Base-by-base conservation (phyloP, 2,329 filamentous ascomycete species). In the Ophiocordyceps australis region DNA sequence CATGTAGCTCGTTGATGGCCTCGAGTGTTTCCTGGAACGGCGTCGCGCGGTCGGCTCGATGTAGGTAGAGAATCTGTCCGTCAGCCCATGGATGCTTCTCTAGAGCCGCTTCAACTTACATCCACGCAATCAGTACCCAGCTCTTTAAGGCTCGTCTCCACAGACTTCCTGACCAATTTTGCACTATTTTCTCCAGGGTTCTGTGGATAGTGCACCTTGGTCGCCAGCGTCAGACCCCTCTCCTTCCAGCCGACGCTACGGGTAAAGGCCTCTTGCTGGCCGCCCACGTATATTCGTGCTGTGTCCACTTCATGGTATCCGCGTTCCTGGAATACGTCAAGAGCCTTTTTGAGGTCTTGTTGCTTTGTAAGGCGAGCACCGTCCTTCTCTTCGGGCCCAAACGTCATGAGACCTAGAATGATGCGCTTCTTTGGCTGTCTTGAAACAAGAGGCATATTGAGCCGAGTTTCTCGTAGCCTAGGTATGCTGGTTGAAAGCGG, bases 251-350 rank as follows among this genome's bases (percentile, higher is more conserved):
- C 64, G 4, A 77, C 72, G 36, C 80, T 62, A 11, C 65, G 59
- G 5, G 81, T 85, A 49, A 74, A 91, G 9, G 65, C 75, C 49
- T 93, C 83, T 45, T 92, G 81, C 36, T 69, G 54, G 25, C 74
- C 70, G 24, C 54, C 71, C 11, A 78, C 55, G 40, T 92, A 93
- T 30, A 68, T 45, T 15, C 80, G 67, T 0, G 83, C 81, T 2
- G 83, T 93, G 45, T 93, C 83, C 20, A 92, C 53, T 43, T 93
- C 83, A 42, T 74, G 73, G 54, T 91, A 86, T 20, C 81, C 81
- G 30, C 73, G 64, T n/a, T 59, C 55, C 47, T 86, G 77, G 43
- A 92, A 71, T 35, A 74, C 60, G 44, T 86, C 75, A 20, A 92
- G 67, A 22, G 65, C 65, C 38, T 65, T 65, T 38, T 74, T 78